Conservation (phyloP, 331 rosid genomes). For the Acacia concinna region DNA sequence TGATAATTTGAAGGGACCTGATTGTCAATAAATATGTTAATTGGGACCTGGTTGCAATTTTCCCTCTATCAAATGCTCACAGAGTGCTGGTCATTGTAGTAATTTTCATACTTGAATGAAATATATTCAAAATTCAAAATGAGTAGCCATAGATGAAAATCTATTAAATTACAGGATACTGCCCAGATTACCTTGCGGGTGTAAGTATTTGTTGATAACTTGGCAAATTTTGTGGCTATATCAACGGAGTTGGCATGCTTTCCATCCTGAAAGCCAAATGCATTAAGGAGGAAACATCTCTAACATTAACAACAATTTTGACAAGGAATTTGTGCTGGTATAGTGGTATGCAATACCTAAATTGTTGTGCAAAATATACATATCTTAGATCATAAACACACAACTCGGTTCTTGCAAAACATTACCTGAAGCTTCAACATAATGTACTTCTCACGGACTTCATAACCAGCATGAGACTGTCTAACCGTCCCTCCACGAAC, state of each 20-base stretch:
- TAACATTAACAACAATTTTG: neutral
- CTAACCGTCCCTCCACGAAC: conserved; percentile 69
- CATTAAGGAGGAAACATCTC: conserved; percentile 14
- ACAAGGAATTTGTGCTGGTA: conserved; percentile 1
- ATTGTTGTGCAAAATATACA: neutral
- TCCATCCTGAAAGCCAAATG: conserved; percentile 51
- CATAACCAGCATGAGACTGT: conserved; percentile 54
- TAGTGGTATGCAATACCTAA: neutral
- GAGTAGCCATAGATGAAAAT: neutral
- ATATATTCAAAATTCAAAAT: neutral
- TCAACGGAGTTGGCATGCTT: conserved; percentile 41
- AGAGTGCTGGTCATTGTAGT: neutral
- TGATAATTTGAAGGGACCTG: no score
- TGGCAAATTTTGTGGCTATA: conserved; percentile 50
- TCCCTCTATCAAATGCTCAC: neutral
- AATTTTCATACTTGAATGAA: neutral
- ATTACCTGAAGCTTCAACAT: conserved; percentile 50
- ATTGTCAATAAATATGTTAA: no score
- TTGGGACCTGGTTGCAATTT: no score
- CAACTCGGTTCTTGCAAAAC: neutral
- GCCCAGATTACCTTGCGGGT: conserved; percentile 55
- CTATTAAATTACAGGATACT: neutral
- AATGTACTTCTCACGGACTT: conserved; percentile 51
- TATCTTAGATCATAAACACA: neutral
- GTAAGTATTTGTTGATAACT: conserved; percentile 54